Evolutionary conservation across 2,329 filamentous ascomycete species (phyloP), one percentile per base, ranked within the genome.

Genomic region (Neonectria magnoliae): DNA sequence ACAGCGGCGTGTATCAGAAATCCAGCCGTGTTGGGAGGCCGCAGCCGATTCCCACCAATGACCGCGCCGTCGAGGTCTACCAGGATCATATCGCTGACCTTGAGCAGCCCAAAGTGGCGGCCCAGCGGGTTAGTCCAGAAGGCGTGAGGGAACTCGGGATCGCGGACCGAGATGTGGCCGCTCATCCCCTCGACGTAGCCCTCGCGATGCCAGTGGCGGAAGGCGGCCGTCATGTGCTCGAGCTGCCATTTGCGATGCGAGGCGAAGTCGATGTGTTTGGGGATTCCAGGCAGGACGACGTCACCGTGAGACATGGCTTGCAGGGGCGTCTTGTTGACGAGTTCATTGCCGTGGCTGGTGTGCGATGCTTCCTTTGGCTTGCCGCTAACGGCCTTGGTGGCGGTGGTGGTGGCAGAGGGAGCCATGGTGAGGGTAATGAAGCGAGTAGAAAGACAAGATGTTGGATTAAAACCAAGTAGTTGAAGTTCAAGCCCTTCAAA

Each of bases 111-210:
- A 71, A 92, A 93, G 75, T 92, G 90, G 20, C 82, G 81, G 3
- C 88, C 89, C 0, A 93, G 27, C 76, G 90, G 80, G 87, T 93
- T 84, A 0, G 72, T 92, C 90, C 90, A 92, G 77, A 91, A 90
- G 1, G 83, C 83, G 57, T 88, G 78, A 0, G 80, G 78, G 65
- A 85, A 79, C 73, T 90, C 88, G 0, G 89, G 89, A 69, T 91
- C 90, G 11, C 89, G 83, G 0, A 91, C 86, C 3, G 81, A 85
- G 64, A 92, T 91, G 76, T 92, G 90, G 0, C 90, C 90, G 29
- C 83, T 83, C 81, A 91, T 90, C 59, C 90, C 90, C 77, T 92
- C 90, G 0, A 87, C 88, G 77, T 88, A 91, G 54, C 87, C 88
- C 70, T 87, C 85, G 51, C 89, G 85, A 1, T 88, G 83, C 75